Conservation (phyloP, 2,329 filamentous ascomycete species). For the Sclerotinia sclerotiorum region DNA sequence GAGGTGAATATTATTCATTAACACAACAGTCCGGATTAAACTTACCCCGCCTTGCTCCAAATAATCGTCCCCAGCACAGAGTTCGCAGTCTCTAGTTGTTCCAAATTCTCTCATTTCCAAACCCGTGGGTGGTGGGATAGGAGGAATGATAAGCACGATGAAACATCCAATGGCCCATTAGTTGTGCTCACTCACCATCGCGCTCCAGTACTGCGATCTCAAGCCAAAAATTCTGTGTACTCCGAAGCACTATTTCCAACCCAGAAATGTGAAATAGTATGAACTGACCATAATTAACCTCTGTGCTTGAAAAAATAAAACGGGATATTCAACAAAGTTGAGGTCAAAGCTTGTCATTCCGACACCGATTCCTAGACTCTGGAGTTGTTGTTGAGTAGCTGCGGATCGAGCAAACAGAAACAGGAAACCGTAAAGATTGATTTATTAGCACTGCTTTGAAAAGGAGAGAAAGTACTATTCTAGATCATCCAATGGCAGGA, state of each 20-base stretch:
- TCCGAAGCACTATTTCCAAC: not conserved
- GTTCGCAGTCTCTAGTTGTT: not conserved
- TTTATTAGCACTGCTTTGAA: too few relatives aligned
- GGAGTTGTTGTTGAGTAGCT: too few relatives aligned
- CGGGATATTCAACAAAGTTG: too few relatives aligned
- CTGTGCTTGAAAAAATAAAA: too few relatives aligned
- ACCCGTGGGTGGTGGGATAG: not conserved
- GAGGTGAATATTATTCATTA: not conserved
- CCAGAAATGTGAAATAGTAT: not conserved
- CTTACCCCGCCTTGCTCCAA: not conserved
- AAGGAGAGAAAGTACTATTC: too few relatives aligned
- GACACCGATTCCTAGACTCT: too few relatives aligned
- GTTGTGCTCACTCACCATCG: too few relatives aligned
- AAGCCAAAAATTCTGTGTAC: not conserved
- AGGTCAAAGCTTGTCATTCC: too few relatives aligned
- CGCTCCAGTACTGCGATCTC: too few relatives aligned
- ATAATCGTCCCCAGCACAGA: not conserved
- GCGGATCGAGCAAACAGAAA: too few relatives aligned
- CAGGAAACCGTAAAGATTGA: too few relatives aligned
- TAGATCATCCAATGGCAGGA: too few relatives aligned
- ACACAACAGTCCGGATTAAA: rapidly evolving
- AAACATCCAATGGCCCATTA: not conserved
- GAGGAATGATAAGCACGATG: not conserved
- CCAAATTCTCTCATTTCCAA: not conserved
- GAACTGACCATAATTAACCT: not conserved